A percentile compares a stretch with the other conserved stretches of the same genome.
These are phyloP conservation scores for Debaryomyces prosopidis DNA, from an alignment of 805 yeast genomes.

Conservation along the genomic window DNA sequence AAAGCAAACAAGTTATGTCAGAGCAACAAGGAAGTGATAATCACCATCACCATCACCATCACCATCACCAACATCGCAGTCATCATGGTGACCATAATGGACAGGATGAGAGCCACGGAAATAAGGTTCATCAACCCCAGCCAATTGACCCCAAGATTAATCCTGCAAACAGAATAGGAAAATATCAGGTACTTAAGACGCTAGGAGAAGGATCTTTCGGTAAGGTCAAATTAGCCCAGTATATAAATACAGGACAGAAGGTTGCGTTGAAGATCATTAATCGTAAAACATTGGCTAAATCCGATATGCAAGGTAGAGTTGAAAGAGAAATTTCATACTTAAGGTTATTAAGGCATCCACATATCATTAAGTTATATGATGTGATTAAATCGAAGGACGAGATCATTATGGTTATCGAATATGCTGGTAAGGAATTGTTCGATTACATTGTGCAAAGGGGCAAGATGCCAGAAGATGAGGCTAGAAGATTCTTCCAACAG, in stretches of 20 bases:
- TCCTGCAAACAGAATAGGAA: conserved; percentile 66
- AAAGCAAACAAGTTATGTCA: conserved; percentile 7
- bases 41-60: conserved; percentile 18
- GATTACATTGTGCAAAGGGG: conserved; percentile 95
- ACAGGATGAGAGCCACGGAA: conserved; percentile 1
- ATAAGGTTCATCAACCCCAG: conserved; percentile 7
- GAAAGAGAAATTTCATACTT: conserved; percentile 93
- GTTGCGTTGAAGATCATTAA: conserved; percentile 94
- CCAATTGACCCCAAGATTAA: conserved; percentile 16
- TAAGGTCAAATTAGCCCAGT: conserved; percentile 89
- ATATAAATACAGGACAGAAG: conserved; percentile 84
- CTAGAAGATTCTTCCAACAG: conserved; percentile 91
- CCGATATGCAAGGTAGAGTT: conserved; percentile 95
- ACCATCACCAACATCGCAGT: conserved; percentile 22
- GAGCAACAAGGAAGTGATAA: conserved; percentile 9
- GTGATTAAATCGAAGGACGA: conserved; percentile 95
- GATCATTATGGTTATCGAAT: conserved; percentile 95
- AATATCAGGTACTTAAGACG: conserved; percentile 89
- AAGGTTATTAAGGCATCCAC: conserved; percentile 88
- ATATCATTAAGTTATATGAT: conserved; percentile 91
- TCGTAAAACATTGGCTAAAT: conserved; percentile 85
- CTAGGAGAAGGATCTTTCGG: conserved; percentile 97
- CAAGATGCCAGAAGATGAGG: conserved; percentile 88
- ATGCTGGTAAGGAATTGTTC: conserved; percentile 93
- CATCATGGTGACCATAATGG: conserved; percentile 15